Percentiles rank a stretch among this genome's conserved stretches.
Evolutionary conservation across 2,329 filamentous ascomycete genomes (phyloP).

Genomic region (Xylariaceae sp.): DNA sequence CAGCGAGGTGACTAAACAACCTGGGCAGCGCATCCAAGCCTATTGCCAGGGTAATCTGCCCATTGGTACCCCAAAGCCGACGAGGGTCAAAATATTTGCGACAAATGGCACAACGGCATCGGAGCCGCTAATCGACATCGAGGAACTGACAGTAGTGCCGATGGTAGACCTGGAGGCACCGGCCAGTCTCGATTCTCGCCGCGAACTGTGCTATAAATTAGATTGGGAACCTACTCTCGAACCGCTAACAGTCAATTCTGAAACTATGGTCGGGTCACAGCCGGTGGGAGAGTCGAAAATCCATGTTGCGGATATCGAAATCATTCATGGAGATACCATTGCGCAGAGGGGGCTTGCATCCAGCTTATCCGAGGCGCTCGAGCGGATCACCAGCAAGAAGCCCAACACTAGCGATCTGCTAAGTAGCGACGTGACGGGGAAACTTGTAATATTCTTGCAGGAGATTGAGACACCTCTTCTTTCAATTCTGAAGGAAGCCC

Average conservation of each 20-base stretch:
- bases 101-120: constrained; percentile 27
- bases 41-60: constrained; percentile 36
- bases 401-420: constrained; percentile 33
- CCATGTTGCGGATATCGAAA: constrained; percentile 34
- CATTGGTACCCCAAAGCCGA: constrained; percentile 32
- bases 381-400: constrained; percentile 33
- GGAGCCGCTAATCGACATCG: constrained; percentile 36
- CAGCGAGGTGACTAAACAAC: constrained; percentile 25
- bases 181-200: constrained; percentile 30
- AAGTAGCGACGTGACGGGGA: constrained; percentile 32
- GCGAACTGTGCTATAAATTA: constrained; percentile 45
- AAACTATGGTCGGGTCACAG: constrained; percentile 14
- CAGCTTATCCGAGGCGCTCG: constrained; percentile 34
- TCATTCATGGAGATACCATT: constrained; percentile 36
- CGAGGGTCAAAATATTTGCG: constrained; percentile 38
- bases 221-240: constrained; percentile 43
- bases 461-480: constrained; percentile 45
- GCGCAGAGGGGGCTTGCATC: constrained; percentile 34
- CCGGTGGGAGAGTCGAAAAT: constrained; percentile 17
- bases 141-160: constrained; percentile 39
- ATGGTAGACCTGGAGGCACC: constrained; percentile 37
- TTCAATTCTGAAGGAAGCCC: constrained; percentile 35
- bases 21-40: constrained; percentile 34
- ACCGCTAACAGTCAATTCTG: constrained; percentile 22
- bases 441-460: constrained; percentile 41